Evolutionary conservation across 768 basidiomycete genomes (phyloP).

Genomic region (Mycena polygramma): DNA sequence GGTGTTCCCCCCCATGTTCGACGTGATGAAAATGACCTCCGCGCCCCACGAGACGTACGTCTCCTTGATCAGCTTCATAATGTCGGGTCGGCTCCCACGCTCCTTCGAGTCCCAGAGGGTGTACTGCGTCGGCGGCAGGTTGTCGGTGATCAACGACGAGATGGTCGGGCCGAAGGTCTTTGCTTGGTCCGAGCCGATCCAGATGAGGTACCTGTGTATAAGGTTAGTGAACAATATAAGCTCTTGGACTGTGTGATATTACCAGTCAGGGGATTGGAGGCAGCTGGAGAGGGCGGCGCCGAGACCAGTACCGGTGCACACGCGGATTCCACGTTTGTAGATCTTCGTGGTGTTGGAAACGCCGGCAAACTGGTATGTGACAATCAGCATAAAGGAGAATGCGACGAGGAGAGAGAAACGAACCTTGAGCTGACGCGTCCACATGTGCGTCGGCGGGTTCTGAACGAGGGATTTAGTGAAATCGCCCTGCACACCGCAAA

Average conservation of each 20-base stretch:
- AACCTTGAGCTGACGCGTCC: conserved; percentile 87
- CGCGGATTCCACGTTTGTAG: too few relatives aligned
- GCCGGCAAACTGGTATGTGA: not conserved
- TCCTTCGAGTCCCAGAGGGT: conserved; percentile 25
- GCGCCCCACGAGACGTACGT: conserved; percentile 79
- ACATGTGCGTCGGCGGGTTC: conserved; percentile 76
- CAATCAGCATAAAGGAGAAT: too few relatives aligned
- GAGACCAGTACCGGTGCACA: too few relatives aligned
- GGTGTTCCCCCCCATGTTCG: conserved; percentile 80
- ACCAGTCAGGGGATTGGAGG: conserved; percentile 61
- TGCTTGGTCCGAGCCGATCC: conserved; percentile 89
- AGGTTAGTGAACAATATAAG: too few relatives aligned
- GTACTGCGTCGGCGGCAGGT: conserved; percentile 52
- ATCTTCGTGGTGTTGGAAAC: too few relatives aligned
- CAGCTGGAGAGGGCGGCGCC: not conserved
- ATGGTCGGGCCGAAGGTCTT: conserved; percentile 90
- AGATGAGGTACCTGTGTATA: conserved; percentile 86
- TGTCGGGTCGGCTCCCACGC: conserved; percentile 54
- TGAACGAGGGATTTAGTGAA: conserved; percentile 79
- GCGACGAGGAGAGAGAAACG: too few relatives aligned
- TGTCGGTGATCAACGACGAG: conserved; percentile 73
- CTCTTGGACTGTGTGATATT: too few relatives aligned
- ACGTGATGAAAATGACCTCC: conserved; percentile 87
- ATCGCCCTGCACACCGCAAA: conserved; percentile 90
- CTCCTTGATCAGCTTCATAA: conserved; percentile 39